Base-by-base conservation (phyloP, 352 stramenopile species). In the Plasmopara viticola region DNA sequence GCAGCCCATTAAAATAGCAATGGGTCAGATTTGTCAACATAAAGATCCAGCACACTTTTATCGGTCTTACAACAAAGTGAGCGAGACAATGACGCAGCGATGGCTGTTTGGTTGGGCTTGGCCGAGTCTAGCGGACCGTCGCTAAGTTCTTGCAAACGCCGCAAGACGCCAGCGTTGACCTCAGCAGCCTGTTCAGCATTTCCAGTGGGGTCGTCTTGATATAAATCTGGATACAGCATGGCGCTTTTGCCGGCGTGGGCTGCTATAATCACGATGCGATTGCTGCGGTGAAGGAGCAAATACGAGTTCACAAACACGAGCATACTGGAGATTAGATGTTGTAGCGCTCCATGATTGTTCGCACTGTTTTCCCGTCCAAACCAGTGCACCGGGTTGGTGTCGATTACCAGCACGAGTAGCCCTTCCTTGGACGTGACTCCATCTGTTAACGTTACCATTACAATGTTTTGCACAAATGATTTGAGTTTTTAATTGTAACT, bases 221-320 rank as follows among this genome's bases (percentile, higher is more conserved):
- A 58, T n/a, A 69, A 62, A 54, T 90, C 72, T 10, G 83, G 83
- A 54, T 86, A 93, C 29, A 93, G 61, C 70, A 90, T 89, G 47
- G 74, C 74, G 41, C 70, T 84, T 9, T 66, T 65, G 15, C 79
- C 83, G 9, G 78, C 80, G 44, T 93, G 83, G 35, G 83, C 80
- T 0, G 83, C 83, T 56, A 94, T 77, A 46, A 94, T 77, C 47
- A 91, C 76, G 53, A 94, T 86, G 39, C 79, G 78, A 55, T 94
- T 94, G 65, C 74, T 94, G 51, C 83, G 78, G 48, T 91, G 78
- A 38, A 91, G 76, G 48, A 94, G 61, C 58, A 94, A 63, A 64
- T 91, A 94, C 56, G 83, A 82, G 61, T 90, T 94, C 53, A 91
- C 81, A 49, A 90, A 94, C 64, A 94, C 78, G 43, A 94, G 74